Evolutionary conservation across 78 protist genomes (phyloP), one percentile per base, ranked within the genome.

Genomic region (Planoprotostelium fungivorum): DNA sequence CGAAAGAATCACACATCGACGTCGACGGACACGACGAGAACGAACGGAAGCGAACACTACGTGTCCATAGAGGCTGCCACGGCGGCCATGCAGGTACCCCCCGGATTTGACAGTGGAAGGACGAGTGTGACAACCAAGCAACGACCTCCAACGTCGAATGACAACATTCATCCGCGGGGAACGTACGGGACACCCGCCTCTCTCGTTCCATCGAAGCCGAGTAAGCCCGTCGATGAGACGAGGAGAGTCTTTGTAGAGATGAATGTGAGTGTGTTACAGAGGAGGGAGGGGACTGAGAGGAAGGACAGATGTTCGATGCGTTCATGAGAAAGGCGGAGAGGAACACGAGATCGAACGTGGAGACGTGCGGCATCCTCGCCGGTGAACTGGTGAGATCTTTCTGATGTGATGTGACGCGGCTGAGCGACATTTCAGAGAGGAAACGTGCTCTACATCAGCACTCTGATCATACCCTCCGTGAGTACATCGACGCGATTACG

Each of bases 361-460:
- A 95, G 90, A 93, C 95, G 0, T 93, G 93, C 89, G 97, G 94
- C 34, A 92, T 95, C 37, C 38, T 95, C 0, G 89, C 93, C 1
- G 97, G 97, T 9, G 86, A 85, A 34, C 38, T 92, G 31, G 89
- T 90, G 0, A 37, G 10, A 16, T 85, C 0, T n/a, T 0, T 36
- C 16, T 63, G 85, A 25, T 16, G 35, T 23, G 5, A 25, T 63
- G 10, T 87, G 5, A 25, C 16, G 5, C 10, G 5, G 16, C 10
- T 35, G 5, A 87, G 16, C 5, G 85, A 87, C 28, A 31, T 89
- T 38, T 1, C 16, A 36, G 51, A 84, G 31, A 38, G 88, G 28
- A 84, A 89, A 93, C 37, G 90, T 91, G 35, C 91, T 93, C 86
- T 86, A 38, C 28, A 88, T 95, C 16, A 95, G 94, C 29, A 83